Conservation (phyloP, 1,139 yeast species). For the Diutina siamensis region DNA sequence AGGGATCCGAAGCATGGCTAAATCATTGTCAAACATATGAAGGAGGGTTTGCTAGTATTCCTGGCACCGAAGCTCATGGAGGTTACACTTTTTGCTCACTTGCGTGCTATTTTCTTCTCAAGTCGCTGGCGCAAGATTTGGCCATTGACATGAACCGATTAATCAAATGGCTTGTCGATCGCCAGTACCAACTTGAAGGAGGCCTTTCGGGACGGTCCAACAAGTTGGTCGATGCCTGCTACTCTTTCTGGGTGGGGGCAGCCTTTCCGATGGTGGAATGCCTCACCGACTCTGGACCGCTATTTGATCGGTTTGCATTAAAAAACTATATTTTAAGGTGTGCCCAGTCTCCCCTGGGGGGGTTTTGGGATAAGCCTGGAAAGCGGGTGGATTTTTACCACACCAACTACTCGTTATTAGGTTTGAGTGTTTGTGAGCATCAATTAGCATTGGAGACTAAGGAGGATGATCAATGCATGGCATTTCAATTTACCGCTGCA, state of each 20-base stretch:
- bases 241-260: constrained; percentile 93
- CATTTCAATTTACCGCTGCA: constrained; percentile 18
- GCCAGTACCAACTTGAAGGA: constrained; percentile 68
- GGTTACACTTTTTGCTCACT: constrained; percentile 90
- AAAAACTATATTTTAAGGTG: constrained; percentile 61
- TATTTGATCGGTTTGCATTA: constrained; percentile 46
- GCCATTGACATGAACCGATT: constrained; percentile 18
- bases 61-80: constrained; percentile 88
- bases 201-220: constrained; percentile 87
- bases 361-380: constrained; percentile 84
- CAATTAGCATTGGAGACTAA: constrained; percentile 17
- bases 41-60: constrained; percentile 87
- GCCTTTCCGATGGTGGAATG: constrained; percentile 53
- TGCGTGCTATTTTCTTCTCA: constrained; percentile 49
- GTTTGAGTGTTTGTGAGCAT: constrained; percentile 61
- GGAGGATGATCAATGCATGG: constrained; percentile 12
- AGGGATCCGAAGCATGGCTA: constrained; percentile 51
- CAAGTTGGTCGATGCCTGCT: constrained; percentile 93
- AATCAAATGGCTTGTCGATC: constrained; percentile 52
- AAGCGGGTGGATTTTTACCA: constrained; percentile 77
- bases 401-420: constrained; percentile 74
- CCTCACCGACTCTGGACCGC: constrained; percentile 17
- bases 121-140: too few species aligned
- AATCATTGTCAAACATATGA: constrained; percentile 75
- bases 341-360: constrained; percentile 61